Evolutionary conservation across 192 early-diverging fungal species (phyloP), one percentile per base, ranked within the genome.

Genomic region (Paraglomus brasilianum): DNA sequence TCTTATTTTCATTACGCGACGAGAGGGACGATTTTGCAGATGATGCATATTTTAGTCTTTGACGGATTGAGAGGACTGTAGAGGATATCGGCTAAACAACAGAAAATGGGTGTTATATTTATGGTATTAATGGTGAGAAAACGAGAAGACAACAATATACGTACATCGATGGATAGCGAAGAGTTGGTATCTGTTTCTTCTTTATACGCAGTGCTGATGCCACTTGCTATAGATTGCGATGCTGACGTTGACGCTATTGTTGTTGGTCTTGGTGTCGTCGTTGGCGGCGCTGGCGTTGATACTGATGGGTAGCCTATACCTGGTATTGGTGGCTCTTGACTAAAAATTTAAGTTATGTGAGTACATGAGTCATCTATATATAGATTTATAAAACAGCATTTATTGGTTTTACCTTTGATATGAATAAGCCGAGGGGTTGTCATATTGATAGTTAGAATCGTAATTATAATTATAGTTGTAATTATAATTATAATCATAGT

Each of bases 241-340:
- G 57, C 14, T 41, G 9, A 24, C 5, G 8, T 40, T 65, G 47
- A 65, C 63, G 40, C 17, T 38, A 3, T 30, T 30, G 3, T 9
- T 7, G 30, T 49, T 65, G 22, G 17, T 14, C 38, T 40, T 30
- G 22, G 11, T 9, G 62, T 4, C 6, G 10, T 36, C 36, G 21
- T 38, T 64, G 19, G 9, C 21, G 49, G 11, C 17, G 11, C 17
- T 13, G 47, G 11, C 47, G 47, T 48, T 2, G 17, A 15, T 13
- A 15, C 17, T 60, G 63, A 2, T 43, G 39, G 40, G 47, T 58
- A 69, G 21, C 36, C 67, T 39, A 58, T 15, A 45, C 67, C 67
- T n/a, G 67, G 67, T 57, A 69, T 58, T 46, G 67, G 67, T 0
- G 67, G 67, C 58, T 69, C 67, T 10, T 56, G 36, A 17, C 53